Percentiles rank a stretch among this genome's conserved stretches.
These are phyloP conservation scores for Trametes sp. DNA, from an alignment of 1,284 basidiomycete species.

Conservation along the genomic window DNA sequence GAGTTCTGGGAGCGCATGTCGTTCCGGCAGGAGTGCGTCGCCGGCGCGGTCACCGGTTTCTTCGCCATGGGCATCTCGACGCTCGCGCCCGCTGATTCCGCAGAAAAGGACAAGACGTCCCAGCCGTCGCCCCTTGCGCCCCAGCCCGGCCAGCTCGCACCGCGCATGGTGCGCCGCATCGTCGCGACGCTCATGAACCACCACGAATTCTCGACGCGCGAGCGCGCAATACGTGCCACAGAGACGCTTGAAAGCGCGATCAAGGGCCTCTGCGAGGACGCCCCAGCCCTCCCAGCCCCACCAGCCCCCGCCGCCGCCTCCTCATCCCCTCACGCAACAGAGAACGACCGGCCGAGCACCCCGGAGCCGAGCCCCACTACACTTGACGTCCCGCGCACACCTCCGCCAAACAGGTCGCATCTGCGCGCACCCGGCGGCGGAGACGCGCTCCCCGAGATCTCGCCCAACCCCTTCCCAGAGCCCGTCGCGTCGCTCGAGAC, in stretches of 20 bases:
- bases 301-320: slow-evolving; percentile 33
- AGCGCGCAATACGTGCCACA: slow-evolving; percentile 72
- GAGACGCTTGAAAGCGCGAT: slow-evolving; percentile 73
- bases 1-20: slow-evolving; percentile 97
- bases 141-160: slow-evolving; percentile 66
- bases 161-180: slow-evolving; percentile 72
- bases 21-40: slow-evolving; percentile 90
- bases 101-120: slow-evolving; percentile 24
- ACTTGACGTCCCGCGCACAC: slow-evolving; percentile 51
- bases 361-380: slow-evolving; percentile 38
- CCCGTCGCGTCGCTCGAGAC: slow-evolving; percentile 66
- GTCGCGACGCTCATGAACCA: slow-evolving; percentile 71
- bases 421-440: slow-evolving; percentile 16
- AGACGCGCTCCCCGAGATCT: slow-evolving; percentile 51
- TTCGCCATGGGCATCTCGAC: slow-evolving; percentile 66
- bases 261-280: slow-evolving; percentile 73
- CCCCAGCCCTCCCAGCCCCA: slow-evolving; percentile 29
- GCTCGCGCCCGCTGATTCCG: slow-evolving; percentile 14
- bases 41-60: slow-evolving; percentile 89
- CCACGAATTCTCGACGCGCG: slow-evolving; percentile 78
- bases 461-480: slow-evolving; percentile 72
- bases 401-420: slow-evolving; percentile 43
- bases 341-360: slow-evolving; percentile 23
- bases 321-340: not conserved
- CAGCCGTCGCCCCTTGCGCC: slow-evolving; percentile 55